These are phyloP conservation scores for Tremella yokohamensis DNA, from an alignment of 768 basidiomycete genomes.

Conservation along the genomic window DNA sequence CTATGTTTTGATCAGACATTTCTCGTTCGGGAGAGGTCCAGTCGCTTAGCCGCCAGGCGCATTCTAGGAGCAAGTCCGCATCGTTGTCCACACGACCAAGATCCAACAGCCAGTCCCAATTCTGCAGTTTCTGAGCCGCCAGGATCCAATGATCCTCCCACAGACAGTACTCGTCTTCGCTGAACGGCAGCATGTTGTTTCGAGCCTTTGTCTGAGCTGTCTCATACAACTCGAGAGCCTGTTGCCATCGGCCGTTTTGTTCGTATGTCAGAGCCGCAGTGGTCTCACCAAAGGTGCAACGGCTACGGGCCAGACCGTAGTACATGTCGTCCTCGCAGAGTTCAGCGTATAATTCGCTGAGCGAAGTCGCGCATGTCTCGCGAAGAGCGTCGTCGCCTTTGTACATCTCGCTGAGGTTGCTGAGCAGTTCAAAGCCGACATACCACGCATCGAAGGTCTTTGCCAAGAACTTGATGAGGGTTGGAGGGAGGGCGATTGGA, in stretches of 20 bases:
- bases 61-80: conserved; percentile 86
- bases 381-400: conserved; percentile 73
- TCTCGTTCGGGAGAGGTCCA: conserved; percentile 71
- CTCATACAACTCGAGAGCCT: conserved; percentile 84
- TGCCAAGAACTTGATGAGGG: conserved; percentile 90
- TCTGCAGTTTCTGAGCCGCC: conserved; percentile 89
- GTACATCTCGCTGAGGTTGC: conserved; percentile 69
- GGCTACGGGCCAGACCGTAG: conserved; percentile 90
- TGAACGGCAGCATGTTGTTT: conserved; percentile 76
- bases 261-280: conserved; percentile 81
- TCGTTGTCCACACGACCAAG: conserved; percentile 84
- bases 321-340: conserved; percentile 94
- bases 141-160: conserved; percentile 99
- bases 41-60: conserved; percentile 87
- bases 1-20: conserved; percentile 71
- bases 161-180: conserved; percentile 89
- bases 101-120: conserved; percentile 93
- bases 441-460: conserved; percentile 98
- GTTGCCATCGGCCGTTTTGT: conserved; percentile 95
- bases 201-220: conserved; percentile 80
- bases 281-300: conserved; percentile 82
- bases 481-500: conserved; percentile 83
- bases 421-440: conserved; percentile 77
- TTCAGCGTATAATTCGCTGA: conserved; percentile 93
- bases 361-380: conserved; percentile 80